Evolutionary conservation across 2,329 filamentous ascomycete genomes (phyloP), one percentile per base, ranked within the genome.

Genomic region (Sordariomycetes sp.): DNA sequence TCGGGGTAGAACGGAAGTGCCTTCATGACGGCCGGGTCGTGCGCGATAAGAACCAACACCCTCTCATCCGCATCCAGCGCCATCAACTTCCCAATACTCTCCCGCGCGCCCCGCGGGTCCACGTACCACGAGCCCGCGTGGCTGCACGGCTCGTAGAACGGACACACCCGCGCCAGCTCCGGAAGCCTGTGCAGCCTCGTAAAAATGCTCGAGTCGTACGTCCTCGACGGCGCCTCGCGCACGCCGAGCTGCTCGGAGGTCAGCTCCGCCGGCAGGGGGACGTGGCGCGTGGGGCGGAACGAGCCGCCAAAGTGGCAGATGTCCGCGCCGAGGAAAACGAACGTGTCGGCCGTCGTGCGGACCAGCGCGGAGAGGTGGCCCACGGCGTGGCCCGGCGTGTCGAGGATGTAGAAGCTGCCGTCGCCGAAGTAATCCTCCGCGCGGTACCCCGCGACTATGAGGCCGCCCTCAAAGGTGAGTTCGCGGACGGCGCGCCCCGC

Each of bases 271-370:
- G 58, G 43, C 34, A 64, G 58, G 3, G 70, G 72, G 1, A 67
- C 58, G 50, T 69, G 69, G 24, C 57, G 32, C 11, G 65, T 70
- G 2, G 71, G 73, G 11, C 73, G 65, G 34, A 74, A 64, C 52
- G 67, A 65, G 43, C 74, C 72, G 3, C 65, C 64, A 58, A 72
- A 72, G 63, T 78, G 74, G 20, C 70, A 72, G 16, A 69, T 66
- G 59, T 79, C 75, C 3, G 67, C 76, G 6, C 71, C 74, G 61
- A 77, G 67, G 53, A 77, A 69, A 6, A 77, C 62, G 58, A 75
- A 78, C 1, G 70, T 70, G 43, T 66, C 64, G 1, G 64, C 59
- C 4, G 69, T 74, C 6, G 71, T 70, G 7, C 74, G 65, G 1
- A 72, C 75, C 3, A 78, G 64, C 3, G 46, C 55, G 12, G 55